Conservation (phyloP, 176 grass and related monocot species). For the Poa pratensis region DNA sequence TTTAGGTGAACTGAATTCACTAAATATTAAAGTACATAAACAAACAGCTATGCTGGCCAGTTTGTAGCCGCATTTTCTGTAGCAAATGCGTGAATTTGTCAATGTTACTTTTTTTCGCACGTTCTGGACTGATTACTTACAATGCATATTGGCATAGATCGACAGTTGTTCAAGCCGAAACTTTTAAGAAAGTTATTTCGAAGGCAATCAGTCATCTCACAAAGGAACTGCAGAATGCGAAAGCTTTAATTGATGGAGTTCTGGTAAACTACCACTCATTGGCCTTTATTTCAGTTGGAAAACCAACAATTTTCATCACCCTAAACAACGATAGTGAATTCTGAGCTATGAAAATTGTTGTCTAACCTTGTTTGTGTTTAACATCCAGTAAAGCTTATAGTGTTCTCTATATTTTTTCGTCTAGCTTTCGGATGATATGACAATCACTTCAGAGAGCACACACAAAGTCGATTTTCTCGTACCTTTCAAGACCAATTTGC, state of each 20-base stretch:
- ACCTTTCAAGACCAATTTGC: slow-evolving; percentile 67
- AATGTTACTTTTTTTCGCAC: slow-evolving; percentile 13
- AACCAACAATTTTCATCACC: neutral
- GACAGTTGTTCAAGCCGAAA: slow-evolving; percentile 62
- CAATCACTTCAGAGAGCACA: slow-evolving; percentile 40
- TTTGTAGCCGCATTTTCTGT: neutral
- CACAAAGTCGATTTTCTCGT: slow-evolving; percentile 78
- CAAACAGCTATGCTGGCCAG: neutral
- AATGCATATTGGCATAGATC: slow-evolving; percentile 50
- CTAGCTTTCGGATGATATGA: slow-evolving; percentile 63
- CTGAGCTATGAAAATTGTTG: neutral
- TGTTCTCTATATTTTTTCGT: slow-evolving; percentile 34
- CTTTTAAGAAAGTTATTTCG: slow-evolving; percentile 68
- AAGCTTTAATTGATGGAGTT: slow-evolving; percentile 73
- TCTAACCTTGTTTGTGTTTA: slow-evolving; percentile 25
- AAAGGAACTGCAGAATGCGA: slow-evolving; percentile 77
- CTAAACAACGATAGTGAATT: neutral
- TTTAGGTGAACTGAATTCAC: slow-evolving; percentile 12
- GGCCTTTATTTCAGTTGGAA: slow-evolving; percentile 6
- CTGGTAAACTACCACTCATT: slow-evolving; percentile 53
- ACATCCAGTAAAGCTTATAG: slow-evolving; percentile 24
- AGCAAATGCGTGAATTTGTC: slow-evolving; percentile 1
- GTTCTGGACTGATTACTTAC: slow-evolving; percentile 23
- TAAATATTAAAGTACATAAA: neutral
- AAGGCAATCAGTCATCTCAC: slow-evolving; percentile 75